Percentiles rank a stretch among this genome's conserved stretches.
Evolutionary conservation across 2,329 filamentous ascomycete genomes (phyloP).

Genomic region (Calonectria hawksworthii): DNA sequence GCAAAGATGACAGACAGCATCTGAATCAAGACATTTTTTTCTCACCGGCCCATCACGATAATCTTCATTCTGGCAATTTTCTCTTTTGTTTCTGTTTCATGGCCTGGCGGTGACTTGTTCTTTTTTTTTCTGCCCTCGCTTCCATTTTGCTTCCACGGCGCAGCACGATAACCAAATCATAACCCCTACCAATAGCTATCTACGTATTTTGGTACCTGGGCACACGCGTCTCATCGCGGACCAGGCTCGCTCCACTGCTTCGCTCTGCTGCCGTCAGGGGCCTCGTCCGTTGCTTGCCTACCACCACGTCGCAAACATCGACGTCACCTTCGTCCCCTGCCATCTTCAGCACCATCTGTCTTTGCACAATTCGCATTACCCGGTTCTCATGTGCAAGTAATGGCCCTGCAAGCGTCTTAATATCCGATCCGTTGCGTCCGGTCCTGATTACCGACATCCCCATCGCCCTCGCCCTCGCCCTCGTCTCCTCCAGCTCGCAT

Average conservation of each 20-base stretch:
- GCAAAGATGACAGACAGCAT: slow-evolving; percentile 19
- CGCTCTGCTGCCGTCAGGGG: slow-evolving; percentile 19
- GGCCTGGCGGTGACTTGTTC: too few relatives aligned
- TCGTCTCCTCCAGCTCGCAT: background rate
- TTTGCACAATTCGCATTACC: background rate
- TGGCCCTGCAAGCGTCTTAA: slow-evolving; percentile 32
- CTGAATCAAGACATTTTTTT: background rate
- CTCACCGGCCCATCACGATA: background rate
- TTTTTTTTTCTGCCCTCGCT: background rate
- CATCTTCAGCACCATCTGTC: background rate
- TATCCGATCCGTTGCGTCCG: slow-evolving; percentile 12
- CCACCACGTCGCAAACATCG: slow-evolving; percentile 14
- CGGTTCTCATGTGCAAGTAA: slow-evolving; percentile 26
- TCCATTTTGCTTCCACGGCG: background rate
- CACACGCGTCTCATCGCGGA: slow-evolving; percentile 24
- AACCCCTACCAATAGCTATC: background rate
- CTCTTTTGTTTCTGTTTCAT: background rate
- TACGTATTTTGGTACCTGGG: background rate
- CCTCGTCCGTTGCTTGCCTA: background rate
- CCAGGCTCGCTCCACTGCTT: slow-evolving; percentile 7
- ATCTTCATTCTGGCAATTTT: background rate
- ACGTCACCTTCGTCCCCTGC: slow-evolving; percentile 21
- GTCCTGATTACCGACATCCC: slow-evolving; percentile 14
- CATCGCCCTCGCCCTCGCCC: background rate
- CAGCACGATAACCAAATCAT: background rate